These are phyloP conservation scores for Trametes cinnabarina DNA, from an alignment of 768 basidiomycete species.

Conservation along the genomic window DNA sequence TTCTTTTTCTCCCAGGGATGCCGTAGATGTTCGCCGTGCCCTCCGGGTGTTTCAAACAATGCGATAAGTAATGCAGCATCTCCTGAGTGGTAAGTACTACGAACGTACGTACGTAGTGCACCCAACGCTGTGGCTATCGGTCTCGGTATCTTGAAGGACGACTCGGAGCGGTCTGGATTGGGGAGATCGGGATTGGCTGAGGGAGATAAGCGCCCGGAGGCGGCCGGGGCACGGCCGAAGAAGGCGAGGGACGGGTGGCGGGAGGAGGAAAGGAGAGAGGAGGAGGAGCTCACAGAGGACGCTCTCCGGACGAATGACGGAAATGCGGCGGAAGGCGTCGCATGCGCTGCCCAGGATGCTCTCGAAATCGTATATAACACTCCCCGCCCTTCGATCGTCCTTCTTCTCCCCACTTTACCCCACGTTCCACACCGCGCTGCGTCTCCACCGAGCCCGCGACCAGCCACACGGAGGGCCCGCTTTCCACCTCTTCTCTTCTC, in stretches of 20 bases:
- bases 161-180: slow-evolving; percentile 1
- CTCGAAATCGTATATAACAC: slow-evolving; percentile 2
- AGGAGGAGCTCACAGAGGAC: not conserved
- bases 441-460: not conserved
- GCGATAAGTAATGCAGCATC: not conserved
- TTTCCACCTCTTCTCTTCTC: not conserved
- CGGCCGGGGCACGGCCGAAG: not conserved
- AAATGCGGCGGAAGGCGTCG: slow-evolving; percentile 17
- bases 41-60: not conserved
- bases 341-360: not conserved
- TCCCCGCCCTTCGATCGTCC: not conserved
- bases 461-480: slow-evolving; percentile 1
- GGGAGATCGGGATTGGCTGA: slow-evolving; percentile 8
- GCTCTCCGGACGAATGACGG: slow-evolving; percentile 2
- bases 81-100: no score
- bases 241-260: not conserved
- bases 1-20: slow-evolving; percentile 2
- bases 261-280: not conserved
- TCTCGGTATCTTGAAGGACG: no score
- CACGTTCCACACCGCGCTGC: slow-evolving; percentile 4
- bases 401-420: slow-evolving; percentile 15
- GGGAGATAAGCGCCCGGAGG: not conserved
- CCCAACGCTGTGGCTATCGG: no score
- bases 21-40: not conserved
- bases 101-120: no score